Evolutionary conservation across 2,329 filamentous ascomycete genomes (phyloP).

Genomic region (Aspergillus felis): DNA sequence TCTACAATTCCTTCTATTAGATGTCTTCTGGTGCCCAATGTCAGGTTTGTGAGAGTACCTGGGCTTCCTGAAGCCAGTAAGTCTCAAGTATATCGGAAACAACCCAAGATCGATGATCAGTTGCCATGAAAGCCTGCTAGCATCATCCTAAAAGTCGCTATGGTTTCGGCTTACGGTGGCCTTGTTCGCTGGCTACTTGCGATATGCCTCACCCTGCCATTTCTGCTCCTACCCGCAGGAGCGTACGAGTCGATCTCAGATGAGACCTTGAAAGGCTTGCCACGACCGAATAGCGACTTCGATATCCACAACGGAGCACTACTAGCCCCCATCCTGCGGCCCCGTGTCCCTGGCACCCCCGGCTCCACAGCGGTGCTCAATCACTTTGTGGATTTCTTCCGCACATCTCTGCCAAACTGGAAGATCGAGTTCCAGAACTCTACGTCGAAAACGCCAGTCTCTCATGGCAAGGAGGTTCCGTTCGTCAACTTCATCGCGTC

Average conservation of each 20-base stretch:
- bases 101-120: background rate
- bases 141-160: conserved; percentile 10
- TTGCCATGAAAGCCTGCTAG: background rate
- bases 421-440: conserved; percentile 80
- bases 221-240: conserved; percentile 20
- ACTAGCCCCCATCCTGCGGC: conserved; percentile 79
- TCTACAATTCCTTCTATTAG: background rate
- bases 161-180: conserved; percentile 27
- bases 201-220: conserved; percentile 22
- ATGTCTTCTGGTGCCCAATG: background rate
- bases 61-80: background rate
- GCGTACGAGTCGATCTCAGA: conserved; percentile 67
- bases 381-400: conserved; percentile 84
- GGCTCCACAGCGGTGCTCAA: conserved; percentile 69
- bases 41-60: background rate
- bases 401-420: conserved; percentile 71
- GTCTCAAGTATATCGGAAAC: background rate
- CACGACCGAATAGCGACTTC: conserved; percentile 70
- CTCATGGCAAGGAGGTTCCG: conserved; percentile 65
- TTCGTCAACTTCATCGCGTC: conserved; percentile 85
- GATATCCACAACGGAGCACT: conserved; percentile 72
- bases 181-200: conserved; percentile 22
- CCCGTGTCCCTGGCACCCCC: conserved; percentile 82
- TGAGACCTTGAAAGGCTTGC: conserved; percentile 66
- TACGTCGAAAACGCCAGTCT: conserved; percentile 75